Conservation (phyloP, 768 basidiomycete species). For the Fibroporia radiculosa region DNA sequence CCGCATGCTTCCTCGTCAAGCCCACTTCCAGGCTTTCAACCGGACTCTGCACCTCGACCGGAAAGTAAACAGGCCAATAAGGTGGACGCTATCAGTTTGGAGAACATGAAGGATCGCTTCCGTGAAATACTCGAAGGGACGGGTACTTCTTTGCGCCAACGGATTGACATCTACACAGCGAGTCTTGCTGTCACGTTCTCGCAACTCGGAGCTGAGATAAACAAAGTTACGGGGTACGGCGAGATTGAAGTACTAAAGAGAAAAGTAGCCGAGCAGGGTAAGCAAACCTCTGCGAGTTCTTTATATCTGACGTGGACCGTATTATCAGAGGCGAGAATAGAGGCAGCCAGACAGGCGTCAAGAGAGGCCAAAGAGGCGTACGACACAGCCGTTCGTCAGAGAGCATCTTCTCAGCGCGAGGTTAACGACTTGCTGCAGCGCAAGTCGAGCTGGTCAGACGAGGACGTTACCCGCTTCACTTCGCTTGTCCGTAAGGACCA, state of each 20-base stretch:
- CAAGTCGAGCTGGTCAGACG: constrained; percentile 88
- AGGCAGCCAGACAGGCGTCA: constrained; percentile 56
- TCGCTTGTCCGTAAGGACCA: constrained; percentile 88
- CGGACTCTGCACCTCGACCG: neutral
- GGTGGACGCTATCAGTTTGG: no score
- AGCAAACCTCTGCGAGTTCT: constrained; percentile 10
- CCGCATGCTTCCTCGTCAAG: neutral
- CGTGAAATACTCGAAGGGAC: constrained; percentile 38
- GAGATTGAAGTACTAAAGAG: constrained; percentile 78
- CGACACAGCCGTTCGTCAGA: constrained; percentile 69
- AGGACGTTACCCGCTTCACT: constrained; percentile 84
- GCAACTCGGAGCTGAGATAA: constrained; percentile 71
- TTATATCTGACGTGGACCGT: neutral
- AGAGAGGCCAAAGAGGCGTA: constrained; percentile 67
- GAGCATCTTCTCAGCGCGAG: constrained; percentile 86
- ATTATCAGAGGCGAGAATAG: constrained; percentile 63
- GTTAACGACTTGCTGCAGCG: constrained; percentile 93
- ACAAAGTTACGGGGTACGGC: constrained; percentile 87
- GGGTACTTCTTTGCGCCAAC: constrained; percentile 36
- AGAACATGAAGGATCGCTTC: constrained; percentile 13
- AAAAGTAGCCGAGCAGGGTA: constrained; percentile 77
- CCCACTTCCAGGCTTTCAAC: neutral
- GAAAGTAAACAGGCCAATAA: no score
- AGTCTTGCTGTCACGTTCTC: constrained; percentile 55
- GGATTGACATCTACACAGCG: constrained; percentile 51